phyloP scores from a whole-genome alignment of 768 basidiomycete species.

The Boletus coccyginus region DNA sequence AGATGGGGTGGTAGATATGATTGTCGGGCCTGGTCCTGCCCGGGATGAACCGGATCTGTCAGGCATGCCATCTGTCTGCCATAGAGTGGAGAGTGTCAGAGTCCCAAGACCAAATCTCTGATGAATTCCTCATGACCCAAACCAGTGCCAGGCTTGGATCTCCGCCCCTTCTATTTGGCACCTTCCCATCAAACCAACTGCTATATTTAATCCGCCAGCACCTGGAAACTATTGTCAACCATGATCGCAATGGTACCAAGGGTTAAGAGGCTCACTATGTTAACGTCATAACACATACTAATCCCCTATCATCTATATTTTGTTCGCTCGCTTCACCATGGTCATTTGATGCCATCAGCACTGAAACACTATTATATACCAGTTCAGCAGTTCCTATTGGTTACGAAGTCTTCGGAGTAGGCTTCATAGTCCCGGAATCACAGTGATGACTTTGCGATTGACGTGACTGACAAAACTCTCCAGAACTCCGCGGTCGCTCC shows the following conservation, averaged over 20 bases:
- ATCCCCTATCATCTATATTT: too few relatives aligned
- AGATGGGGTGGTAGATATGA: not conserved
- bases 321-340: too few relatives aligned
- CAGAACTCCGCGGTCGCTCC: constrained; percentile 53
- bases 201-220: not conserved
- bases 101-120: not conserved
- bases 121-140: not conserved
- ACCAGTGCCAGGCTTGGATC: not conserved
- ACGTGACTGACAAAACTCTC: constrained; percentile 72
- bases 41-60: not conserved
- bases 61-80: not conserved
- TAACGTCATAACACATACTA: too few relatives aligned
- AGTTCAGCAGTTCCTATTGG: too few relatives aligned
- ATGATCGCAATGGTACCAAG: too few relatives aligned
- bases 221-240: too few relatives aligned
- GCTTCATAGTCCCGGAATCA: not conserved
- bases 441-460: constrained; percentile 41
- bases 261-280: too few relatives aligned
- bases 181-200: not conserved
- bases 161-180: not conserved
- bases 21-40: not conserved
- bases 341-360: too few relatives aligned
- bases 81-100: not conserved
- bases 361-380: too few relatives aligned
- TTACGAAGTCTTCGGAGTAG: too few relatives aligned